Conservation (phyloP, 1,284 basidiomycete species). For the Apiotrichum akiyoshidainum region DNA sequence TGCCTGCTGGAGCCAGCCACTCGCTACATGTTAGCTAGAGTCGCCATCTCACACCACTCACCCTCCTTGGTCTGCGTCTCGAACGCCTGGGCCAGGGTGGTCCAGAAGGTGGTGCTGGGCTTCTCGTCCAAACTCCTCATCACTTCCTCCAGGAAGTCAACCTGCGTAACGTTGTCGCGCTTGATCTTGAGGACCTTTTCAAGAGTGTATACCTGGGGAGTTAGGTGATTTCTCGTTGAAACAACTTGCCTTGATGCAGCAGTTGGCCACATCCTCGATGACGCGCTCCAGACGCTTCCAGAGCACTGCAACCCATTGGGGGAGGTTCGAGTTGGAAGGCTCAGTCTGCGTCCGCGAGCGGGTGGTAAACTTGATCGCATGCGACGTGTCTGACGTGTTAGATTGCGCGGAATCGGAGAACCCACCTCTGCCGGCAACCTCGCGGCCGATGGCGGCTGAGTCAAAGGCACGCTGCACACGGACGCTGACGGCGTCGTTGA, state of each 20-base stretch:
- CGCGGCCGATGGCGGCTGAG: constrained; percentile 75
- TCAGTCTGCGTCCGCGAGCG: constrained; percentile 65
- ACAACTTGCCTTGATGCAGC: constrained; percentile 73
- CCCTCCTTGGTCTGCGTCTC: constrained; percentile 76
- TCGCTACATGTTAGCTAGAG: constrained; percentile 10
- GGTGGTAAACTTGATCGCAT: constrained; percentile 39
- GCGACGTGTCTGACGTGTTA: constrained; percentile 6
- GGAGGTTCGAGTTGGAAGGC: constrained; percentile 73
- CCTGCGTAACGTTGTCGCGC: constrained; percentile 71
- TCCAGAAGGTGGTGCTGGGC: constrained; percentile 89
- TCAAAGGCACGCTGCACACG: constrained; percentile 82
- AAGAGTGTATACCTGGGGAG: constrained; percentile 75
- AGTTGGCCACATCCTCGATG: constrained; percentile 82
- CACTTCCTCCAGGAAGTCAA: constrained; percentile 81
- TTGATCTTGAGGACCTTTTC: constrained; percentile 90
- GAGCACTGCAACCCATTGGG: constrained; percentile 74
- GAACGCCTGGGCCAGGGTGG: constrained; percentile 69
- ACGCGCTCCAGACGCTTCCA: constrained; percentile 79
- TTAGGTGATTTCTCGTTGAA: not conserved
- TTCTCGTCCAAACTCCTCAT: constrained; percentile 87
- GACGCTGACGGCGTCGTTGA: constrained; percentile 77
- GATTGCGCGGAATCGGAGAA: not conserved
- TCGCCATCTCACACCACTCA: constrained; percentile 36
- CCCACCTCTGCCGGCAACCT: constrained; percentile 70
- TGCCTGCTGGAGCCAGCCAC: constrained; percentile 75